Conservation (phyloP, 2,329 filamentous ascomycete genomes). For the Emydomyces testavorans region DNA sequence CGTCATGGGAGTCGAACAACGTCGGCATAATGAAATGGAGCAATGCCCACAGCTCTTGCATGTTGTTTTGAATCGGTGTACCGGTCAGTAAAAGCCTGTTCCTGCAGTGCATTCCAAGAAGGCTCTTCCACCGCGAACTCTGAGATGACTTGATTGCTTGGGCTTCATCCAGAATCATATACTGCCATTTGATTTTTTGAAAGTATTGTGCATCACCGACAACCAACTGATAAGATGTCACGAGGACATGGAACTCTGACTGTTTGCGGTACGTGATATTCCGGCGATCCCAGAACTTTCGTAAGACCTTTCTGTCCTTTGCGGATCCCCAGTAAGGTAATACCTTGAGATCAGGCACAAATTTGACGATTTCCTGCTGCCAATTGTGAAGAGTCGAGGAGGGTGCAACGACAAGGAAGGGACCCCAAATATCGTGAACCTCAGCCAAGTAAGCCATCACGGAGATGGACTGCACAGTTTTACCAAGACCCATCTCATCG, state of each 20-base stretch:
- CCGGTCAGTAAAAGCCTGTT: slow-evolving; percentile 89
- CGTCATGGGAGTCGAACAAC: slow-evolving; percentile 58
- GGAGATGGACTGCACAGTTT: slow-evolving; percentile 97
- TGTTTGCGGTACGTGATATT: slow-evolving; percentile 91
- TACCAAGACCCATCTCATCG: slow-evolving; percentile 98
- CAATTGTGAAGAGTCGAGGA: slow-evolving; percentile 60
- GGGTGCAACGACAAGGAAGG: slow-evolving; percentile 85
- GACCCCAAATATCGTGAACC: slow-evolving; percentile 90
- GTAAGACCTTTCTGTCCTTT: slow-evolving; percentile 84
- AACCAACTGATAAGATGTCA: slow-evolving; percentile 95
- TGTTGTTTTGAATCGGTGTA: slow-evolving; percentile 89
- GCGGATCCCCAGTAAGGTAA: slow-evolving; percentile 96
- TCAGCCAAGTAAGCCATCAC: slow-evolving; percentile 98
- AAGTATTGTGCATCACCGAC: slow-evolving; percentile 83
- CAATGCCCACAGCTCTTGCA: slow-evolving; percentile 89
- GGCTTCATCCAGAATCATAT: slow-evolving; percentile 89
- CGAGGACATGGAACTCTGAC: slow-evolving; percentile 85
- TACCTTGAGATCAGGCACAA: slow-evolving; percentile 89
- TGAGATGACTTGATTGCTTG: slow-evolving; percentile 94
- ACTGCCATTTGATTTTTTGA: slow-evolving; percentile 43
- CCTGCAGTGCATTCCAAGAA: slow-evolving; percentile 85
- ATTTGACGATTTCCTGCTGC: slow-evolving; percentile 95
- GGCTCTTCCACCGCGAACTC: slow-evolving; percentile 84
- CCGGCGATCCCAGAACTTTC: slow-evolving; percentile 98
- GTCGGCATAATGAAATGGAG: slow-evolving; percentile 96